Base-by-base conservation (phyloP, 345 rosid species). In the Gossypium sturtianum region DNA sequence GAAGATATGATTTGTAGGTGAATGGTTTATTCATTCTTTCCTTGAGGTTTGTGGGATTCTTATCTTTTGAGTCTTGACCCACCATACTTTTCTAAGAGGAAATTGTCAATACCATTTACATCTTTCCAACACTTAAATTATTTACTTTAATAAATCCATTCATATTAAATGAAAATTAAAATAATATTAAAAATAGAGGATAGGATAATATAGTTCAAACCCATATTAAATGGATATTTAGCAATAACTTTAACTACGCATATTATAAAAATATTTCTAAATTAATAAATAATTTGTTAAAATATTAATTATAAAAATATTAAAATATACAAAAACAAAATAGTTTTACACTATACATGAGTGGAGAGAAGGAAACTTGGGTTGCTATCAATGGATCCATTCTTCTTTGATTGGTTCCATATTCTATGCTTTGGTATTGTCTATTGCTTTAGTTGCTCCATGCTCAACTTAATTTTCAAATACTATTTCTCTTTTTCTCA, bases 381-480 rank as follows among this genome's bases (percentile, higher is more conserved):
- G 83, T 85, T 80, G 73, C 85, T 78, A 82, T 80, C 85, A 82
- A 80, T 77, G 87, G 81, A 73, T 82, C 84, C 84, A 76, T 81
- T 69, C 29, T 74, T 75, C 66, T 75, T 79, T 70, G 38, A 77
- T 78, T 70, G 78, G 76, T 81, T 85, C 80, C 81, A 76, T 73
- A 62, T 82, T 72, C 79, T 51, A 70, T 78, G 75, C 81, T 60
- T 80, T 66, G 67, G 57, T 67, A 72, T 45, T 47, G 66, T 70
- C 70, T 29, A 65, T 71, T 57, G 20, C 34, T 73, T 12, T 29
- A 12, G 76, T 51, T 73, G 53, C 78, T 80, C 84, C 85, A 82
- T 84, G 70, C 75, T 3, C 82, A 75, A 65, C 78, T 72, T 67
- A 79, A 80, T 79, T 65, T 51, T 75, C 23, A 71, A 67, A 77